phyloP scores from a whole-genome alignment of 495 filamentous ascomycete genomes.

The Hypoxylon lenormandii region DNA sequence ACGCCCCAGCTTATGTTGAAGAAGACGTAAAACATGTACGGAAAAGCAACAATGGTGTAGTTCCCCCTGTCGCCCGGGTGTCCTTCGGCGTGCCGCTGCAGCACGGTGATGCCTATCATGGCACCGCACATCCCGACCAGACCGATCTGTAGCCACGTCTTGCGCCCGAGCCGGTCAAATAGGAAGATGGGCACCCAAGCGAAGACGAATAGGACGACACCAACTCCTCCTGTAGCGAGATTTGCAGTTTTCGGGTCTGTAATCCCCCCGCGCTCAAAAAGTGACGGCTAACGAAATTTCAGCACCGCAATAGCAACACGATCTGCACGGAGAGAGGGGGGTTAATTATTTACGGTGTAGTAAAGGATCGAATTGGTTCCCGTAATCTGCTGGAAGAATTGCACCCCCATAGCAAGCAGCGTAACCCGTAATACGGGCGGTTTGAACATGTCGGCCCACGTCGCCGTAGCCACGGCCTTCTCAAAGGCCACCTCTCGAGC shows the following conservation, averaged over 20 bases:
- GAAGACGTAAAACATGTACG: constrained; percentile 48
- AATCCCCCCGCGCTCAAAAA: constrained; percentile 46
- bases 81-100: constrained; percentile 43
- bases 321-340: background rate
- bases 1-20: constrained; percentile 51
- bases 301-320: background rate
- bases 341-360: constrained; percentile 27
- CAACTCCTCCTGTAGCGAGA: constrained; percentile 44
- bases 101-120: constrained; percentile 41
- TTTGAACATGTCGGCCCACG: constrained; percentile 45
- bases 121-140: constrained; percentile 46
- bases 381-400: constrained; percentile 46
- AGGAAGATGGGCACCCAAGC: constrained; percentile 46
- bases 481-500: constrained; percentile 48
- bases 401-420: constrained; percentile 44
- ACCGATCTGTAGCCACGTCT: constrained; percentile 46
- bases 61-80: constrained; percentile 33
- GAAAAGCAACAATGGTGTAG: constrained; percentile 49
- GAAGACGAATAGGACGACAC: constrained; percentile 41
- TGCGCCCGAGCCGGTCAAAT: constrained; percentile 46
- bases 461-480: constrained; percentile 33
- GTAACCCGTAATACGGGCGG: constrained; percentile 47
- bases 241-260: constrained; percentile 42
- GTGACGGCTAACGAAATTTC: constrained; percentile 23
- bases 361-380: constrained; percentile 49